A percentile compares a stretch with the other conserved stretches of the same genome.
Evolutionary conservation across 2,329 filamentous ascomycete genomes (phyloP).

Genomic region (Alternaria conjuncta): DNA sequence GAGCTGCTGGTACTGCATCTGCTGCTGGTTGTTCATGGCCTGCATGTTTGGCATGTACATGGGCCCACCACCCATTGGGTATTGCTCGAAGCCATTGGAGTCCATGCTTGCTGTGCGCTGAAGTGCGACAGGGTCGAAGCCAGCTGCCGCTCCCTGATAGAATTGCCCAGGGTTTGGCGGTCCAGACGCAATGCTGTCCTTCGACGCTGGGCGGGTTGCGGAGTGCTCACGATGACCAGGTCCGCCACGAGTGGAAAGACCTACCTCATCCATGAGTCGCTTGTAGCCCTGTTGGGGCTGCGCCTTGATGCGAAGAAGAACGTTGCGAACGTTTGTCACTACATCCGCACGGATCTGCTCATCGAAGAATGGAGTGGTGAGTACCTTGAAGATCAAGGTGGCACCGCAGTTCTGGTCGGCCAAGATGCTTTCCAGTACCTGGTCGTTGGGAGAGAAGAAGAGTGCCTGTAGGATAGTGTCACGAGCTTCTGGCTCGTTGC

Average conservation of each 20-base stretch:
- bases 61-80: constrained; percentile 43
- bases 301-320: constrained; percentile 87
- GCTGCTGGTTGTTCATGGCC: constrained; percentile 53
- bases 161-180: constrained; percentile 43
- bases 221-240: constrained; percentile 48
- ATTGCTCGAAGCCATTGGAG: constrained; percentile 57
- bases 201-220: constrained; percentile 46
- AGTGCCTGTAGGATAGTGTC: constrained; percentile 88
- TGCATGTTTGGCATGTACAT: constrained; percentile 50
- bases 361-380: constrained; percentile 97
- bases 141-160: constrained; percentile 45
- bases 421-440: constrained; percentile 86
- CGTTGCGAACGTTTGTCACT: constrained; percentile 88
- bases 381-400: constrained; percentile 96
- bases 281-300: constrained; percentile 97
- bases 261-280: constrained; percentile 97
- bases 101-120: constrained; percentile 59
- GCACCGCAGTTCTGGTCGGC: constrained; percentile 91
- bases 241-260: constrained; percentile 69
- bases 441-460: constrained; percentile 89
- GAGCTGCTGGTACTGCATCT: constrained; percentile 66
- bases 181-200: constrained; percentile 40
- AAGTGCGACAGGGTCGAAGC: constrained; percentile 52
- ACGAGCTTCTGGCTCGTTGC: constrained; percentile 88
- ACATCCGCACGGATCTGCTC: constrained; percentile 87